These are phyloP conservation scores for Solanum aculeatissimum DNA, from an alignment of 305 asterid species.

Conservation along the genomic window DNA sequence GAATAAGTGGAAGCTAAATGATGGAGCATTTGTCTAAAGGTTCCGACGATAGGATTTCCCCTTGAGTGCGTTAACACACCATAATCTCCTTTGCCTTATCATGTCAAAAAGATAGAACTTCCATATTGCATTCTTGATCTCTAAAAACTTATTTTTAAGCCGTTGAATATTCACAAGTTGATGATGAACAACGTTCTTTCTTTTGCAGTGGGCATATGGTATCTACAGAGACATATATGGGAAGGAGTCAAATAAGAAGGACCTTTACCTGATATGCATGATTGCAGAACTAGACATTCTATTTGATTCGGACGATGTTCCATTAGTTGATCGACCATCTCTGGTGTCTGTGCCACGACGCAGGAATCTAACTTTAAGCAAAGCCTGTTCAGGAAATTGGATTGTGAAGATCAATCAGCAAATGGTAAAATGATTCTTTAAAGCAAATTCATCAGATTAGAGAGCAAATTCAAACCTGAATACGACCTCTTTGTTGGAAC, in stretches of 20 bases:
- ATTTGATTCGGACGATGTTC: constrained; percentile 13
- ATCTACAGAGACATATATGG: background rate
- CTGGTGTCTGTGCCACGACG: constrained; percentile 45
- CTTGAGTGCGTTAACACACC: background rate
- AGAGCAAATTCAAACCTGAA: constrained; percentile 38
- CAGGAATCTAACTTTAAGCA: constrained; percentile 52
- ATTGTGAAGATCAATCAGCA: background rate
- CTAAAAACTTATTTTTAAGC: no score
- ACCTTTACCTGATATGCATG: constrained; percentile 30
- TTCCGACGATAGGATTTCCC: background rate
- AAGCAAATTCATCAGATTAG: background rate
- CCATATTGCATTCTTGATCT: no score
- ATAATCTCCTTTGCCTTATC: background rate
- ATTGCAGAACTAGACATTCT: constrained; percentile 19
- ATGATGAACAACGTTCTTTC: background rate
- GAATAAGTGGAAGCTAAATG: background rate
- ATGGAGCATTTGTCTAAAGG: background rate
- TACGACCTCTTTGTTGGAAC: constrained; percentile 72
- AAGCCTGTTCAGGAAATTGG: constrained; percentile 26
- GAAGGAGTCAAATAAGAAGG: background rate
- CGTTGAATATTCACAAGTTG: background rate
- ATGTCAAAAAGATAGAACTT: background rate
- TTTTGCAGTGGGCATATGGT: background rate
- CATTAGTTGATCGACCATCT: constrained; percentile 16
- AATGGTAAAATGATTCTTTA: background rate